phyloP scores from a whole-genome alignment of 345 rosid species.

The Eucalyptus marginata region DNA sequence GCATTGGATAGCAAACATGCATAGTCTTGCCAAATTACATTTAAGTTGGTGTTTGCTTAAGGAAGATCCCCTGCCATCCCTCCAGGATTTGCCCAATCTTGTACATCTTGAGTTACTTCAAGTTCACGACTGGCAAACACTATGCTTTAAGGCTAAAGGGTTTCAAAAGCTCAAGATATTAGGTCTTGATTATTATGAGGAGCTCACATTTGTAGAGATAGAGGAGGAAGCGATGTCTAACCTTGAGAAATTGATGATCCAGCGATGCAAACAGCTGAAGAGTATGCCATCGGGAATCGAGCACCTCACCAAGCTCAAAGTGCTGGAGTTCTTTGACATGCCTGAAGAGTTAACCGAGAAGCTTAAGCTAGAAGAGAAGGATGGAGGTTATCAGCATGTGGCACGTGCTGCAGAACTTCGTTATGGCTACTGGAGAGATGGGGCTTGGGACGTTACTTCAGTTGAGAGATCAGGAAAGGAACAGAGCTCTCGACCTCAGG shows the following conservation, averaged over 20 bases:
- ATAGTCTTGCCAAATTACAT: slow-evolving; percentile 7
- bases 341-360: slow-evolving; percentile 14
- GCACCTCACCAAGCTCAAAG: slow-evolving; percentile 10
- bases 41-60: slow-evolving; percentile 11
- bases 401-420: slow-evolving; percentile 14
- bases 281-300: slow-evolving; percentile 15
- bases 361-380: background rate
- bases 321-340: slow-evolving; percentile 21
- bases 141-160: slow-evolving; percentile 13
- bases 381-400: slow-evolving; percentile 4
- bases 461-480: background rate
- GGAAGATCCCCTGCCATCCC: slow-evolving; percentile 14
- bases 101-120: slow-evolving; percentile 18
- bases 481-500: background rate
- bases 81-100: slow-evolving; percentile 18
- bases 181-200: slow-evolving; percentile 17
- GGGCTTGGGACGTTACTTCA: slow-evolving; percentile 16
- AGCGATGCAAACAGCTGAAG: slow-evolving; percentile 6
- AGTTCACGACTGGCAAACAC: slow-evolving; percentile 3
- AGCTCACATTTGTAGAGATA: slow-evolving; percentile 1
- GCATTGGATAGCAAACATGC: slow-evolving; percentile 5
- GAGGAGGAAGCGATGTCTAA: slow-evolving; percentile 14
- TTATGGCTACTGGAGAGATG: slow-evolving; percentile 15
- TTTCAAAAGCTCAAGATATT: slow-evolving; percentile 16
- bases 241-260: slow-evolving; percentile 14